Evolutionary conservation across 192 early-diverging fungal genomes (phyloP), one percentile per base, ranked within the genome.

Genomic region (Rhizophagus sp.): DNA sequence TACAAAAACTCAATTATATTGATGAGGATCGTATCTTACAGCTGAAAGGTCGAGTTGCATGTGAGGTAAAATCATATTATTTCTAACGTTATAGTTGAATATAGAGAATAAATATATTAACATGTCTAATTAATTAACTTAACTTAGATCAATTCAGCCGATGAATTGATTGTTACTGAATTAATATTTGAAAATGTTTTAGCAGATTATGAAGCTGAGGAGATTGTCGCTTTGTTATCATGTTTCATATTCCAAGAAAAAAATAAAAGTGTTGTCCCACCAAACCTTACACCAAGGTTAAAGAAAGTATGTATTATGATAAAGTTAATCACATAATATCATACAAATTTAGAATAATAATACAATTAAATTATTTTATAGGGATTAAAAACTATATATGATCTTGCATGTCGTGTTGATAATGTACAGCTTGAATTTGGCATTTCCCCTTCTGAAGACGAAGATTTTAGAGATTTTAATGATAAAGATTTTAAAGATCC

Each of bases 201-300:
- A 44, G 93, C 92, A 0, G 92, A 95, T 71, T 97, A 90, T 71
- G 95, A 96, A 73, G 95, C 96, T 0, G 95, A 93, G 19, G 98
- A 99, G 82, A 95, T 96, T 61, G 97, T 96, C 5, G 97, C 96
- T 8, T 87, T 99, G 33, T 80, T 99, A 25, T 97, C 95, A 2
- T 93, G 91, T 61, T 99, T 99, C 90, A 93, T 99, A 68, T 98
- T 97, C 84, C 95, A 97, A 66, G 98, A 99, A 71, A 97, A 94
- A 83, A 89, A 89, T 76, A 97, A 94, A 83, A 89, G 89, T 76
- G 87, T 82, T 41, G 88, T 91, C 65, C 92, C 92, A 65, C 92
- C 92, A 0, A 82, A 85, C 3, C 75, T 96, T 75, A 93, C 92
- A 2, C 91, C 93, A 0, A 88, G 86, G 27, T 74, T 97, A 62